Base-by-base conservation (phyloP, 305 asterid genomes). In the Rubia balearica region DNA sequence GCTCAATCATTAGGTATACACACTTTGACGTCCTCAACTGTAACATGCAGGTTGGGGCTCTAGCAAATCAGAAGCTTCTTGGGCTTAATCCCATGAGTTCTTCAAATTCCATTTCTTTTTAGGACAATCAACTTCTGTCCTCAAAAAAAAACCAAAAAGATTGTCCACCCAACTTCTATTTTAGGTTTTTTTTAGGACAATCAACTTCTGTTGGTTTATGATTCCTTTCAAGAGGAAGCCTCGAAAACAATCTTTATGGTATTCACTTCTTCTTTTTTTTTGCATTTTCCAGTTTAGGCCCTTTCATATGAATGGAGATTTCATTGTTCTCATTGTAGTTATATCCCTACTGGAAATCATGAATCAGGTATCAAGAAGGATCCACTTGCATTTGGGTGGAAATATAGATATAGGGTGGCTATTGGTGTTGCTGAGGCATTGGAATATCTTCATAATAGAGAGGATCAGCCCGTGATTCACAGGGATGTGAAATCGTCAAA, bases 401-500 rank as follows among this genome's bases (percentile, higher is more conserved):
- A 53, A 3, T 87, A 87, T 79, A 85, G 99, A 73, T 90, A 81
- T 69, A 81, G 84, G 73, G 97, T 91, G 16, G 98, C 98, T 55
- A 76, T 87, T 27, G 99, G 99, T 46, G 87, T 91, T 53, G 99
- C 99, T 7, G 97, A 91, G 81, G 99, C 99, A 60, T 85, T 94
- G 74, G 88, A 88, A 60, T 90, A 94, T 83, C 94, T 94, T 75
- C 99, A 94, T 79, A 83, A 38, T 70, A 77, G 96, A 80, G 89
- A 87, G 74, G 82, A 55, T 43, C 87, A 74, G 60, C 87, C 96
- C 8, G 95, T 94, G 40, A 91, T 94, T 80, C 99, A 94, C 74
- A 80, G 99, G 74, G 99, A 94, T 66, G 92, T 94, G 45, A 94
- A 94, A 85, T 94, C 99, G 2, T 94, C 99, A 51, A 94, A 94